Percentiles rank a stretch among this genome's conserved stretches.
Evolutionary conservation across 164 flowering plant species (phyloP).

Genomic region (Cinnamomum micranthum): DNA sequence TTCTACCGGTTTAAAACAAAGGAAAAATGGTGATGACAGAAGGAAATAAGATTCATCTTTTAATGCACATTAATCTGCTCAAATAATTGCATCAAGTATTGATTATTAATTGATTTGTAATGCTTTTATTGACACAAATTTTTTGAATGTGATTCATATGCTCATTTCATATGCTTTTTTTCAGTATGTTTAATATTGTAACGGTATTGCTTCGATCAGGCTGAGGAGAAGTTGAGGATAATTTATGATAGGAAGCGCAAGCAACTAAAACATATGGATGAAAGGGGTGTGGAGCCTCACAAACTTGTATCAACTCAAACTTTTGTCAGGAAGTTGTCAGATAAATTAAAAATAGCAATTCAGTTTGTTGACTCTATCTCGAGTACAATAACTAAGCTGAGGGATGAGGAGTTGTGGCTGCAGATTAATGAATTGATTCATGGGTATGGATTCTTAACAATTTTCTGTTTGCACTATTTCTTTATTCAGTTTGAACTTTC

Average conservation of each 20-base stretch:
- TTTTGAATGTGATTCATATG: background rate
- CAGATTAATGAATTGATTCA: constrained; percentile 67
- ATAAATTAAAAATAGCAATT: constrained; percentile 82
- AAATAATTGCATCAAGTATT: background rate
- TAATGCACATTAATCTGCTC: too few species aligned
- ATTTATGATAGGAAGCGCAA: constrained; percentile 59
- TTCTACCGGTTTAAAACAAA: too few species aligned
- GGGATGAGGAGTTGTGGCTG: constrained; percentile 98
- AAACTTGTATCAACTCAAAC: constrained; percentile 64
- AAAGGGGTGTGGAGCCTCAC: constrained; percentile 78
- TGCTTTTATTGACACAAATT: background rate
- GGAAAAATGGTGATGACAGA: too few species aligned
- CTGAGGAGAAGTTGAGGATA: constrained; percentile 92
- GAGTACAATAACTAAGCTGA: constrained; percentile 60
- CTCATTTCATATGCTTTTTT: background rate
- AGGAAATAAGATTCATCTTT: too few species aligned
- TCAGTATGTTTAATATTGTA: background rate
- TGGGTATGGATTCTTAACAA: constrained; percentile 51
- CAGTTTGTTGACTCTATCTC: constrained; percentile 91
- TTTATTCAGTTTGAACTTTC: background rate
- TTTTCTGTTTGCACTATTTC: background rate
- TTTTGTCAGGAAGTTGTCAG: constrained; percentile 58
- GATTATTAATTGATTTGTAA: background rate
- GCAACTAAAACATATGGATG: constrained; percentile 62
- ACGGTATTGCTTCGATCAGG: constrained; percentile 39